Conservation (phyloP, 2,329 filamentous ascomycete genomes). For the Septoria linicola region DNA sequence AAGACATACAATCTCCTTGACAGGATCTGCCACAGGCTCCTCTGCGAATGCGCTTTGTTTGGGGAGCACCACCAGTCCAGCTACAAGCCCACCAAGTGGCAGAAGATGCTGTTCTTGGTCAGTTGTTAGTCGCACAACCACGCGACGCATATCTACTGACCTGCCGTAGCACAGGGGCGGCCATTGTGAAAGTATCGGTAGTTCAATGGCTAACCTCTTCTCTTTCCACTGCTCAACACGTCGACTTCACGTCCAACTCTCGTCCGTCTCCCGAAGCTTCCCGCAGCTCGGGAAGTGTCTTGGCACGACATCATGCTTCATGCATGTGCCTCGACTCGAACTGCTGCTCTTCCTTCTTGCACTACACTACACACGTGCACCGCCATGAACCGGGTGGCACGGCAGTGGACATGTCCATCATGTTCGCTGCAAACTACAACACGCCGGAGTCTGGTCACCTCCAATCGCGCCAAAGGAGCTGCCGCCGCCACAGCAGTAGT, state of each 20-base stretch:
- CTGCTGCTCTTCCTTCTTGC: slow-evolving; percentile 1
- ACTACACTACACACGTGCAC: not conserved
- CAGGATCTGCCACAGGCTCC: slow-evolving; percentile 37
- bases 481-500: slow-evolving; percentile 41
- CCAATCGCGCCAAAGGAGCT: slow-evolving; percentile 33
- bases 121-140: slow-evolving; percentile 6
- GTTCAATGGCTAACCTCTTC: too few species aligned
- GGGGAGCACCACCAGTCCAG: slow-evolving; percentile 50
- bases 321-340: too few species aligned
- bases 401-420: slow-evolving; percentile 61
- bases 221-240: too few species aligned
- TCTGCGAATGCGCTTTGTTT: slow-evolving; percentile 52
- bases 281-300: too few species aligned
- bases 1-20: slow-evolving; percentile 29
- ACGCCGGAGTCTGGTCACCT: slow-evolving; percentile 33
- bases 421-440: slow-evolving; percentile 46
- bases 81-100: slow-evolving; percentile 48
- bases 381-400: slow-evolving; percentile 39
- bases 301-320: too few species aligned
- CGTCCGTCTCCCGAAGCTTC: too few species aligned
- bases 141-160: slow-evolving; percentile 38
- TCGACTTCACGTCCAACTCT: too few species aligned
- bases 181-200: slow-evolving; percentile 44
- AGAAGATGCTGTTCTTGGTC: slow-evolving; percentile 48
- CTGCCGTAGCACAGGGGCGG: slow-evolving; percentile 54